Evolutionary conservation across 2,329 filamentous ascomycete species (phyloP), one percentile per base, ranked within the genome.

Genomic region (Emergomyces africanus): DNA sequence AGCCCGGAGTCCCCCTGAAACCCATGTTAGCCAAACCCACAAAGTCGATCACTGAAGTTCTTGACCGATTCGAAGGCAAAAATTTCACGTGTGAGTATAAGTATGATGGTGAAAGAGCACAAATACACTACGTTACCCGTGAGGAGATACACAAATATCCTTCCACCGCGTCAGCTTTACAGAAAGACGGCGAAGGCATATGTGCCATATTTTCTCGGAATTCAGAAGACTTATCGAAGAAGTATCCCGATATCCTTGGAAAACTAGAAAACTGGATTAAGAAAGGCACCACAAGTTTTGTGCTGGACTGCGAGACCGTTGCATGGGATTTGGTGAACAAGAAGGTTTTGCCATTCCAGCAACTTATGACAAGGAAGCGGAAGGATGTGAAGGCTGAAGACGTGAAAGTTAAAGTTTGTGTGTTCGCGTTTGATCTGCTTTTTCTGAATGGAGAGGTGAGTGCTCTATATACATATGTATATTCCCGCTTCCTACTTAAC

Each of bases 1-100:
- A 90, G 65, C 92, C 94, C 0, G 94, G 94, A 63, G 88, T 99
- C 18, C 94, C 94, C 0, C 79, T 99, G 60, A 99, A 99, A 74
- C 94, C 94, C 66, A 99, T 99, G 94, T 81, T 99, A 77, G 94
- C 94, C 23, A 97, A 97, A 68, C 94, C 94, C 2, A 99, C 94
- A 10, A 99, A 99, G 72, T 91, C 94, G 5, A 96, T 99, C 67
- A 96, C 91, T 0, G 94, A 99, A 74, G 94, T 99, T 0, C 81
- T 99, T 12, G 92, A 99, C 73, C 88, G 94, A 5, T 99, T 99
- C 65, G 94, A 97, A 70, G 85, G 88, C 63, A 94, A 96, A 70
- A 88, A 87, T 30, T 99, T 99, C 68, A 97, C 94, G 0, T 99
- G 94, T 75, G 94, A 99, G 72, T 99, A 95, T 80, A 99, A 99